These are phyloP conservation scores for Singerocomus rubriflavus DNA, from an alignment of 1,284 basidiomycete genomes.

Conservation along the genomic window DNA sequence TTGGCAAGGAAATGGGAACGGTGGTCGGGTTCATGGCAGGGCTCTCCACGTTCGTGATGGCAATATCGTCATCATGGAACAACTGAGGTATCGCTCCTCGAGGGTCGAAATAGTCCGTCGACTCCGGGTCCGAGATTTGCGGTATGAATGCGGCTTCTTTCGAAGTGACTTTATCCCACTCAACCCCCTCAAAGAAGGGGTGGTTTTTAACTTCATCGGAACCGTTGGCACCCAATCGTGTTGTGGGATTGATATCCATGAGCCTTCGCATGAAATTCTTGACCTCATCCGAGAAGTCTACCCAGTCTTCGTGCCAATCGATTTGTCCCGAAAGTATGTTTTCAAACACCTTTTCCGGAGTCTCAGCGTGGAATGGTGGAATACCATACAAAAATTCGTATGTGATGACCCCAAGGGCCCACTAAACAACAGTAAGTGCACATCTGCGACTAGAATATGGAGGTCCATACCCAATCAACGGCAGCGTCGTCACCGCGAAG, in stretches of 20 bases:
- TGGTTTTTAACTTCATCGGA: conserved; percentile 93
- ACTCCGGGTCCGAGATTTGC: conserved; percentile 92
- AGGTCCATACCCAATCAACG: conserved; percentile 86
- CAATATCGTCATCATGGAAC: conserved; percentile 81
- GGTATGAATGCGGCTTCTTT: conserved; percentile 95
- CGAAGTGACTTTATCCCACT: conserved; percentile 90
- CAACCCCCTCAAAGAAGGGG: conserved; percentile 86
- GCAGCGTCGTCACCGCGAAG: conserved; percentile 93
- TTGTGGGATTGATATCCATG: conserved; percentile 78
- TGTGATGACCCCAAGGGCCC: conserved; percentile 97
- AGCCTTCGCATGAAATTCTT: conserved; percentile 90
- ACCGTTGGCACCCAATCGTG: conserved; percentile 84
- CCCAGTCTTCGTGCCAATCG: conserved; percentile 93
- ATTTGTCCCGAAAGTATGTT: conserved; percentile 97
- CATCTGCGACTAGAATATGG: conserved; percentile 5
- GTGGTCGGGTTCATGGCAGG: conserved; percentile 42
- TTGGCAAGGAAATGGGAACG: conserved; percentile 46
- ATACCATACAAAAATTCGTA: conserved; percentile 98
- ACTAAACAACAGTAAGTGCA: conserved; percentile 44
- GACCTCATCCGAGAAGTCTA: conserved; percentile 86
- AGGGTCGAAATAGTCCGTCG: conserved; percentile 98
- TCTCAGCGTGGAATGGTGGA: conserved; percentile 97
- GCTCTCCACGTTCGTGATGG: conserved; percentile 52
- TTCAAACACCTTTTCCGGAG: conserved; percentile 96
- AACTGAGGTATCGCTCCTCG: conserved; percentile 88